Percentiles rank a stretch among this genome's conserved stretches.
Evolutionary conservation across 2,329 filamentous ascomycete genomes (phyloP).

Genomic region (Didymella glomerata): DNA sequence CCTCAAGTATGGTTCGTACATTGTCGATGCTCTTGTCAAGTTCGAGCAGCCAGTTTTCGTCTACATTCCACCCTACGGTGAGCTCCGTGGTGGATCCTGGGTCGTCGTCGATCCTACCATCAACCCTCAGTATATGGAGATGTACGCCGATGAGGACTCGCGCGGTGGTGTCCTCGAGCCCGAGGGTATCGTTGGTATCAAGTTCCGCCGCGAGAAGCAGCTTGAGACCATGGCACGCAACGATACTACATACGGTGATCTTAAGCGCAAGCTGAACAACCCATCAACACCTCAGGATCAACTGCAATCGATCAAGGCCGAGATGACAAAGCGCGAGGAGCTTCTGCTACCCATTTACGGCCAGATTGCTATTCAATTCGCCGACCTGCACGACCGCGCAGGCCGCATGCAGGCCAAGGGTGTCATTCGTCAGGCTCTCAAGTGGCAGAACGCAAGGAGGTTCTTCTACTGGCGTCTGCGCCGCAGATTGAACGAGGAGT

Average conservation of each 20-base stretch:
- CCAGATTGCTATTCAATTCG: constrained; percentile 96
- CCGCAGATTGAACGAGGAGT: constrained; percentile 95
- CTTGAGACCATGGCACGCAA: constrained; percentile 96
- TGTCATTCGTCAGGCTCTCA: constrained; percentile 81
- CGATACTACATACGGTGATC: constrained; percentile 80
- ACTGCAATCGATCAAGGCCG: constrained; percentile 78
- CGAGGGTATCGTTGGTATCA: constrained; percentile 98
- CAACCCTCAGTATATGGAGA: constrained; percentile 96
- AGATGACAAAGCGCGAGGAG: constrained; percentile 87
- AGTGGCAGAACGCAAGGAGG: constrained; percentile 87
- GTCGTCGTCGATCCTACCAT: constrained; percentile 99
- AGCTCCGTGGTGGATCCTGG: constrained; percentile 98
- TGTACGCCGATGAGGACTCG: constrained; percentile 96
- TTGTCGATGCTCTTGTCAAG: constrained; percentile 97
- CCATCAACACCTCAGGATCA: constrained; percentile 75
- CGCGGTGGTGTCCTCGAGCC: constrained; percentile 98
- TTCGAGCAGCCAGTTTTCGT: constrained; percentile 99
- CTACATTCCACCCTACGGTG: constrained; percentile 96
- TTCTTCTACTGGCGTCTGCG: constrained; percentile 99
- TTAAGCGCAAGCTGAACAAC: constrained; percentile 80
- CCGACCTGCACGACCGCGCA: constrained; percentile 94
- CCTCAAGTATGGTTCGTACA: constrained; percentile 98
- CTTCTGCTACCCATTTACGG: constrained; percentile 89
- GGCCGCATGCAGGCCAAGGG: constrained; percentile 99
- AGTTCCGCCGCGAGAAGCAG: constrained; percentile 97